These are phyloP conservation scores for Trichocladium uniseriatum DNA, from an alignment of 495 filamentous ascomycete genomes.

Conservation along the genomic window DNA sequence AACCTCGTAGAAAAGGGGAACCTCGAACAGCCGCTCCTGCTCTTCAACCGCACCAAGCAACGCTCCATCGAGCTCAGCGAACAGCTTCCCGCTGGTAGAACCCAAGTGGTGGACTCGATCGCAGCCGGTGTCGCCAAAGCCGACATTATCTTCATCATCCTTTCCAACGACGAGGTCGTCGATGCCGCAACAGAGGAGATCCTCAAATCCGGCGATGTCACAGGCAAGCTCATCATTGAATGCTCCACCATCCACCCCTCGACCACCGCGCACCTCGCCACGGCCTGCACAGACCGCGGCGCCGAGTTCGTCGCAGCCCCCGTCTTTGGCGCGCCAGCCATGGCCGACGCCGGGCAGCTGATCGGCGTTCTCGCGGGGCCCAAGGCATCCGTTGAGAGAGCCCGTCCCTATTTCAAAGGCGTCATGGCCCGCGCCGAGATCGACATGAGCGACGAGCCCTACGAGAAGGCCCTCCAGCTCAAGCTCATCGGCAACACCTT, in stretches of 20 bases:
- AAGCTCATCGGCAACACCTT: slow-evolving; percentile 87
- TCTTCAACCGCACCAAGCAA: slow-evolving; percentile 70
- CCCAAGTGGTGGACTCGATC: slow-evolving; percentile 50
- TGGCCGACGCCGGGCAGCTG: slow-evolving; percentile 66
- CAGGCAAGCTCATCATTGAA: slow-evolving; percentile 69
- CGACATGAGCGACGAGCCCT: slow-evolving; percentile 55
- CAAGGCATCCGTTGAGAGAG: slow-evolving; percentile 47
- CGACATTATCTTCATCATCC: slow-evolving; percentile 76
- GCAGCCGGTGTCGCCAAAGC: slow-evolving; percentile 55
- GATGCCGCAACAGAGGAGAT: slow-evolving; percentile 44
- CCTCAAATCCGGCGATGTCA: slow-evolving; percentile 43
- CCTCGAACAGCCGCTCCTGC: slow-evolving; percentile 56
- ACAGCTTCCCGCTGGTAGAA: slow-evolving; percentile 47
- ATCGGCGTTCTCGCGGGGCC: slow-evolving; percentile 70
- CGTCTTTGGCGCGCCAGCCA: slow-evolving; percentile 72
- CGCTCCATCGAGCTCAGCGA: slow-evolving; percentile 48
- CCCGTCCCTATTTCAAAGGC: slow-evolving; percentile 66
- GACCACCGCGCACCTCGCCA: slow-evolving; percentile 56
- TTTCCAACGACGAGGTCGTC: slow-evolving; percentile 71
- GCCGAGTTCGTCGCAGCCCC: slow-evolving; percentile 72
- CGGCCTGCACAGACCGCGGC: slow-evolving; percentile 45
- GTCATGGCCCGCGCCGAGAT: slow-evolving; percentile 66
- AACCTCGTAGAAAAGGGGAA: slow-evolving; percentile 73
- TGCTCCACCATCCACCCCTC: slow-evolving; percentile 85
- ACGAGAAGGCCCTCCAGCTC: slow-evolving; percentile 50